Base-by-base conservation (phyloP, 164 flowering plant genomes). In the Aristolochia fimbriata region DNA sequence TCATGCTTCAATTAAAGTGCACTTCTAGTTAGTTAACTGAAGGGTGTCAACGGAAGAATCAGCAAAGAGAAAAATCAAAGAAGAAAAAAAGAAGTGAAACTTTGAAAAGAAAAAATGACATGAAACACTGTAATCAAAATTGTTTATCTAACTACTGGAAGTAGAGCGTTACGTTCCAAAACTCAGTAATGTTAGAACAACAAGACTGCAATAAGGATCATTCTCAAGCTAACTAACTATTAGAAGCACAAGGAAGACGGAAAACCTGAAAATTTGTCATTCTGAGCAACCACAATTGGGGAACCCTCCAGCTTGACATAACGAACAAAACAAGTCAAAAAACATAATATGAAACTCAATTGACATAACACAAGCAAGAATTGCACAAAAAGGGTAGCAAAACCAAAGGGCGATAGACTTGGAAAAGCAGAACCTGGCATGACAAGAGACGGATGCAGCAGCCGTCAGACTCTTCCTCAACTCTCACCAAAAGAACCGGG, bases 191-290 rank as follows among this genome's bases (percentile, higher is more conserved):
- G 1, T 3, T 37, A 6, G 12, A 37, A 37, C 12, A 3, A 10
- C 43, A 37, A 7, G 8, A 37, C 43, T 0, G 8, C 10, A 1
- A 7, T 37, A 37, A 37, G 10, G 43, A 37, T 37, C 43, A 37
- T 37, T 7, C 10, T 37, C 10, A 37, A 37, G 43, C 43, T 37
- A 31, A 37, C 12, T 1, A 37, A 37, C 10, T 6, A 37, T 37
- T 37, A 37, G 43, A 10, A 37, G 43, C 43, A 37, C 43, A 37
- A 37, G 4, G 16, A 43, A 41, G 33, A 55, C 24, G 22, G 11
- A 82, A 73, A 62, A 92, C 98, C 95, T 61, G 86, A 77, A 73
- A 92, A 92, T 61, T 92, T 88, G 57, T 88, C 89, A 72, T 89
- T 92, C 70, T 92, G 98, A 2, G 89, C 89, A 71, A 72, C 95